phyloP scores from a whole-genome alignment of 2,329 filamentous ascomycete genomes.

The Ophiostoma fasciatum region DNA sequence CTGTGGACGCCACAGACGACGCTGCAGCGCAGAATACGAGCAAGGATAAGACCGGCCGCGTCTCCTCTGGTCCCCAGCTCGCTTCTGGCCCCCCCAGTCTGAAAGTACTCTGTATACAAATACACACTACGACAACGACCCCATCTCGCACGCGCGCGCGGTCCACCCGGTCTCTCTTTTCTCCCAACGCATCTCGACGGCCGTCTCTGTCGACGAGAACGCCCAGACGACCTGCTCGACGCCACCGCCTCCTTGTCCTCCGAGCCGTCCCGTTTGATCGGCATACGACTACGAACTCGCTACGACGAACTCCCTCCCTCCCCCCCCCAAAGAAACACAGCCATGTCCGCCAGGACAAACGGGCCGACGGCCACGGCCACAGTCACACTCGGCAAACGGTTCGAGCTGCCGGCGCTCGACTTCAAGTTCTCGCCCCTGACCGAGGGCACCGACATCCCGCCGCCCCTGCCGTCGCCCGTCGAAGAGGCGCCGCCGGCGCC shows the following conservation, averaged over 20 bases:
- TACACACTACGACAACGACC: constrained; percentile 3
- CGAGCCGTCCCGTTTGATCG: too few species aligned
- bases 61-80: too few species aligned
- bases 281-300: too few species aligned
- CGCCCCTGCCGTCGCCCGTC: constrained; percentile 39
- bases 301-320: too few species aligned
- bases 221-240: too few species aligned
- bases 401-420: constrained; percentile 43
- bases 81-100: too few species aligned
- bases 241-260: neutral
- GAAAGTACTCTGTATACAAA: too few species aligned
- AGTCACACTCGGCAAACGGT: constrained; percentile 17
- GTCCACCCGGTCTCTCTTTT: constrained; percentile 3
- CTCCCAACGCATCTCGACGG: neutral
- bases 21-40: too few species aligned
- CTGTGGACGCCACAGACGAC: too few species aligned
- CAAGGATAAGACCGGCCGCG: too few species aligned
- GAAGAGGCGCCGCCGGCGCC: constrained; percentile 27
- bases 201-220: too few species aligned
- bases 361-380: constrained; percentile 8
- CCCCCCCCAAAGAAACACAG: too few species aligned
- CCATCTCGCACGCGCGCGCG: constrained; percentile 5
- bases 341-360: constrained; percentile 15
- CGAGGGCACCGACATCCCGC: constrained; percentile 45
- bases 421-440: constrained; percentile 45